Evolutionary conservation across 208 protist genomes (phyloP).

Genomic region (Trypanosoma vivax): DNA sequence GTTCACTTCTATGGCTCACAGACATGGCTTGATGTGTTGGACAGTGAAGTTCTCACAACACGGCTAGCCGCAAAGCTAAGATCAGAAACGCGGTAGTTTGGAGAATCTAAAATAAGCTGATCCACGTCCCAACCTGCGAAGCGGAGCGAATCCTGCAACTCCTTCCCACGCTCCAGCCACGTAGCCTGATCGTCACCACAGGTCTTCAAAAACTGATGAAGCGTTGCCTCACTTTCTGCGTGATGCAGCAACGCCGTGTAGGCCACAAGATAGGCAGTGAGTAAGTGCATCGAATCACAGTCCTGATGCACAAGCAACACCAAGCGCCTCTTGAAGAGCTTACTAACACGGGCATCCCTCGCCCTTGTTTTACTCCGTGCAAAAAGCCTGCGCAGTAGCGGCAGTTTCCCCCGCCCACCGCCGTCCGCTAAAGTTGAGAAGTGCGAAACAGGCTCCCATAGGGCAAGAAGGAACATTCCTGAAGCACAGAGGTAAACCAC

Average conservation of each 20-base stretch:
- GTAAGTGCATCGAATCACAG: constrained; percentile 48
- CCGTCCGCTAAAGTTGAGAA: constrained; percentile 43
- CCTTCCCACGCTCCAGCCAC: constrained; percentile 26
- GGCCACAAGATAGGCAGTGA: constrained; percentile 66
- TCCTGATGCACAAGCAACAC: constrained; percentile 59
- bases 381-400: constrained; percentile 8
- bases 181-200: constrained; percentile 39
- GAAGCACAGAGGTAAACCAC: constrained; percentile 61
- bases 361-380: not conserved
- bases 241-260: constrained; percentile 60
- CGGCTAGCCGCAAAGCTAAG: constrained; percentile 23
- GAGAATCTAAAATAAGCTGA: constrained; percentile 58
- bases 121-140: constrained; percentile 64
- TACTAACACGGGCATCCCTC: not conserved
- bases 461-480: constrained; percentile 54
- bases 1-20: too few relatives aligned
- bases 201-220: constrained; percentile 45
- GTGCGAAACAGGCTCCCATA: constrained; percentile 51
- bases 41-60: too few relatives aligned
- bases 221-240: constrained; percentile 23
- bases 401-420: constrained; percentile 35
- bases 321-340: constrained; percentile 22
- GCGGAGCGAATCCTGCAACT: constrained; percentile 28
- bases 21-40: too few relatives aligned
- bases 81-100: constrained; percentile 52